phyloP scores from a whole-genome alignment of 148 eudicot genomes.

The Heliamphora exappendiculata region DNA sequence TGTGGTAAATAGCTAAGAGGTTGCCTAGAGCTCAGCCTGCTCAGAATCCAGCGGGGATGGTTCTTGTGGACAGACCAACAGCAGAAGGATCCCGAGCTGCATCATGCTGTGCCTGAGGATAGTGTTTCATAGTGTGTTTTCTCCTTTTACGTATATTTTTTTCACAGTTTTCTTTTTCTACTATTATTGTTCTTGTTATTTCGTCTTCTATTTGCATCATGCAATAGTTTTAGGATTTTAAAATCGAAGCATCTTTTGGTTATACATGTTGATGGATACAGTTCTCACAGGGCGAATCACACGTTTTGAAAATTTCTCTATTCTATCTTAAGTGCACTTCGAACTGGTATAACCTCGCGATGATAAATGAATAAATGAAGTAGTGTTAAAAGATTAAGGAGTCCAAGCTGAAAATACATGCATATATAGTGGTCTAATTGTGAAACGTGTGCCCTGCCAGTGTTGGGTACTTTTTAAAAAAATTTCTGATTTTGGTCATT shows the following conservation, averaged over 20 bases:
- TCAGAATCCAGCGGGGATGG: conserved; percentile 92
- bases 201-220: background rate
- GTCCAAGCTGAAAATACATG: too few species aligned
- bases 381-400: too few species aligned
- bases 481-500: background rate
- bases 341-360: background rate
- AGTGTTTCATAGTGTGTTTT: conserved; percentile 5
- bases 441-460: background rate
- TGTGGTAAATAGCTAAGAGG: conserved; percentile 58
- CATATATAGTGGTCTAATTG: too few species aligned
- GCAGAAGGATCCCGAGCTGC: conserved; percentile 62
- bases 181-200: background rate
- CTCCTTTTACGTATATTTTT: background rate
- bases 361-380: background rate
- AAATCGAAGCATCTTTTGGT: background rate
- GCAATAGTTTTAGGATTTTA: background rate
- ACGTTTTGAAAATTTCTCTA: too few species aligned
- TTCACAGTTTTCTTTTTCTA: background rate
- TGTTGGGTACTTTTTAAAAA: background rate
- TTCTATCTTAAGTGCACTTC: background rate
- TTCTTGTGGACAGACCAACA: conserved; percentile 79
- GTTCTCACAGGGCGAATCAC: too few species aligned
- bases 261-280: too few species aligned
- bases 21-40: conserved; percentile 84
- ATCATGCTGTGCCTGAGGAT: conserved; percentile 70